Evolutionary conservation across 2,329 filamentous ascomycete genomes (phyloP), one percentile per base, ranked within the genome.

Genomic region (Cercospora sp.): DNA sequence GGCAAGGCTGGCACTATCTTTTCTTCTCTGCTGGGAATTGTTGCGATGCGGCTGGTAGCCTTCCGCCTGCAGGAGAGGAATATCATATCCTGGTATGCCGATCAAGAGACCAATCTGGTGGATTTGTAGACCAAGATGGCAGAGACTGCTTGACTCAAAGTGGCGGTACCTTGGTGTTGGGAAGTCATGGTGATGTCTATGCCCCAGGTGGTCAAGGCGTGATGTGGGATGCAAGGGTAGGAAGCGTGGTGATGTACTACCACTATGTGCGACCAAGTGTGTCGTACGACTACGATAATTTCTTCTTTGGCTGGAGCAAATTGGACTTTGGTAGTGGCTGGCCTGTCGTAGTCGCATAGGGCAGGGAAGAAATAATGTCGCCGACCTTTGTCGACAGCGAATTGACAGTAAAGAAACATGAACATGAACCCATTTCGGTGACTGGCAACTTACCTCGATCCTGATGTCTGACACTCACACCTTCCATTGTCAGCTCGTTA

Each of bases 21-120:
- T 80, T 79, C 67, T 80, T 79, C 76, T 74, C 78, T 4, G 77
- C 78, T 2, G 65, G 80, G 9, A 79, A 79, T 0, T 79, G 79
- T 16, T 80, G 74, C 70, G 78, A 78, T 66, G 75, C 76, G 2
- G 67, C 79, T 1, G 70, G 76, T 10, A 78, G 77, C 1, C 74
- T 81, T 26, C 75, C 74, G 32, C 77, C 76, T 51, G 43, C 68
- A 3, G 88, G 88, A 8, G 80, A 81, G 13, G 89, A 90, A 77
- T 91, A 91, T 77, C 85, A 85, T 74, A 87, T 90, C 75, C 84
- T 84, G 73, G 87, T 89, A 34, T 90, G 89, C 78, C 80, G 87
- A 16, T 87, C 85, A 9, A 80, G 49, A 6, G 81, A 79, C 6
- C 81, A 84, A 3, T 85, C 81, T 0, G 82, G 86, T 0, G 80